Base-by-base conservation (phyloP, 129 eudicot genomes). In the Flaveria sonorensis region DNA sequence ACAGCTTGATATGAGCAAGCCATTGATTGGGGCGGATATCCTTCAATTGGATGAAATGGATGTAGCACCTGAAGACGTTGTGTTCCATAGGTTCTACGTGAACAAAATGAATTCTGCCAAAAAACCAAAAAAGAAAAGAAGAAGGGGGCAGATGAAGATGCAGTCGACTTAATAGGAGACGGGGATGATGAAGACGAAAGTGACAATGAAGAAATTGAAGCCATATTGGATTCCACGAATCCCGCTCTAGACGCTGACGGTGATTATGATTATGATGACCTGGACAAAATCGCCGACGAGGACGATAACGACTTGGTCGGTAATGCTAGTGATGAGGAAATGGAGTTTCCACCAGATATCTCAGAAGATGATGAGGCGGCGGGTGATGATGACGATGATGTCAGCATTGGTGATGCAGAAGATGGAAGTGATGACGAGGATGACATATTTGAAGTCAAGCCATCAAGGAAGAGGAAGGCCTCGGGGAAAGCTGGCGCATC, bases 111-210 rank as follows among this genome's bases (percentile, higher is more conserved):
- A 70, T 50, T 79, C 97, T 48, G 32, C 87, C 11, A 89, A 82
- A 85, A 94, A 87, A 73, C 88, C 87, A 24, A 93, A 93, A 80
- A 94, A 93, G 96, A 92, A 94, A 91, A 91, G 90, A 91, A 91
- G 86, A 85, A 74, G 79, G 80, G 46, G 14, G 72, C 19, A 10
- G 87, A 77, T 2, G 98, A 91, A 8, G 99, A 89, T 57, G 95
- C 89, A 15, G 97, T 16, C 2, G 99, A 95, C 26, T 68, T 95
- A 16, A 80, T 81, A 51, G 95, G 83, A 15, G 89, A 75, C 2
- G 79, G 65, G 77, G 87, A 19, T 74, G 85, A 30, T 72, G 91
- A 82, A 4, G 98, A 88, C 56, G 93, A 82, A 66, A 94, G 97
- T 36, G 98, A 94, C 64, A 75, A 91, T 30, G 98, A 91, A n/a